Evolutionary conservation across 805 yeast genomes (phyloP), one percentile per base, ranked within the genome.

Genomic region (Zygotorulaspora sp.): DNA sequence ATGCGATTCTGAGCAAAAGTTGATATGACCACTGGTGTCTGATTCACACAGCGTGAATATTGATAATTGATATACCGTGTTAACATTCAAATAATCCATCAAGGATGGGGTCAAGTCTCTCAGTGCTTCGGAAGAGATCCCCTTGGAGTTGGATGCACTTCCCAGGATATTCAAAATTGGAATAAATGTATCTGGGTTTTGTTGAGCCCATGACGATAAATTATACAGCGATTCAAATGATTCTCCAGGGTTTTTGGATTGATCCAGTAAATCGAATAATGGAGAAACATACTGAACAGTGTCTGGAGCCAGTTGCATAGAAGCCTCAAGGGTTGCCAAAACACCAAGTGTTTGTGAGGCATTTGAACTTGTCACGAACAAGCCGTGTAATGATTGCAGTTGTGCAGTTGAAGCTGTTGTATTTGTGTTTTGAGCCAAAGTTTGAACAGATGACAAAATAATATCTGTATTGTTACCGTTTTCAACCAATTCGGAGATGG

Each of bases 41-140:
- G 50, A 45, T 18, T 57, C 51, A 42, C 65, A 60, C 19, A 60
- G 40, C 2, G 63, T 49, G 45, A 56, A 56, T 28, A 60, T 51
- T 25, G 59, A 51, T 27, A 61, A 37, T 38, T 57, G 53, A 42
- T 52, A 56, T n/a, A 40, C 45, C 10, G 52, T 44, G 36, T 60
- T 57, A 15, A 59, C 48, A 14, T 46, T 31, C 40, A 58, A 50
- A 35, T 49, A 50, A 15, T 47, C 49, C 29, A 60, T 38, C 19
- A 60, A 42, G 3, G 26, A 23, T 31, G 64, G 63, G 25, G 46
- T 40, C 27, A 57, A 12, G n/a, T 47, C 43, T 21, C 44, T 38
- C 12, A 61, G 31, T 30, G 48, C 39, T 22, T 45, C 48, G n/a
- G 48, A 43, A 5, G 57, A 44, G 21, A 56, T 44, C 2, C 37